These are phyloP conservation scores for Hypoxylon sp. DNA, from an alignment of 2,329 filamentous ascomycete genomes.

Conservation along the genomic window DNA sequence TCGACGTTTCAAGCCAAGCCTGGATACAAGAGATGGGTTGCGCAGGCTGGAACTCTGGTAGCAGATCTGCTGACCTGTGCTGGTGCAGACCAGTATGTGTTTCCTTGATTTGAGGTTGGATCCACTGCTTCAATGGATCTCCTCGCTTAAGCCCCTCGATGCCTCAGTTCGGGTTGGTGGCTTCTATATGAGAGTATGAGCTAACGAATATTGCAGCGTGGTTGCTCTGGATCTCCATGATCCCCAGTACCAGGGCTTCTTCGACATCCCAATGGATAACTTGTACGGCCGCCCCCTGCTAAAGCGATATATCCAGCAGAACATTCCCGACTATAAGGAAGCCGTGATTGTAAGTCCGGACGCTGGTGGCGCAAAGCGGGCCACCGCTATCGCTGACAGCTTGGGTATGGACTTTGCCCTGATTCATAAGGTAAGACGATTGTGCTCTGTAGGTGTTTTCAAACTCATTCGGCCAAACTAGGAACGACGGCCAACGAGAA, in stretches of 20 bases:
- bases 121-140: conserved; percentile 10
- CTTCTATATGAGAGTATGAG: conserved; percentile 12
- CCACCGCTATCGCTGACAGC: conserved; percentile 93
- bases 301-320: conserved; percentile 80
- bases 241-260: conserved; percentile 98
- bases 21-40: conserved; percentile 98
- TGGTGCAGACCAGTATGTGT: conserved; percentile 87
- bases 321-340: conserved; percentile 86
- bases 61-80: conserved; percentile 95
- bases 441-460: conserved; percentile 49
- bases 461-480: conserved; percentile 60
- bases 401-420: conserved; percentile 96
- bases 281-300: conserved; percentile 86
- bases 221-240: conserved; percentile 99
- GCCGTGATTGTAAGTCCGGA: conserved; percentile 96
- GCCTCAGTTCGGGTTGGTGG: conserved; percentile 10
- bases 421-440: conserved; percentile 87
- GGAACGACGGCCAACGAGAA: conserved; percentile 91
- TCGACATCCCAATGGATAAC: conserved; percentile 98
- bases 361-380: conserved; percentile 95
- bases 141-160: conserved; percentile 5
- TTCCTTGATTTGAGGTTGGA: conserved; percentile 38
- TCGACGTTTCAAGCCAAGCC: conserved; percentile 82
- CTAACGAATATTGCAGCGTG: conserved; percentile 63
- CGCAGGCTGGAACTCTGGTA: conserved; percentile 94